Base-by-base conservation (phyloP, 441 rosid species). In the Erodium trifolium region DNA sequence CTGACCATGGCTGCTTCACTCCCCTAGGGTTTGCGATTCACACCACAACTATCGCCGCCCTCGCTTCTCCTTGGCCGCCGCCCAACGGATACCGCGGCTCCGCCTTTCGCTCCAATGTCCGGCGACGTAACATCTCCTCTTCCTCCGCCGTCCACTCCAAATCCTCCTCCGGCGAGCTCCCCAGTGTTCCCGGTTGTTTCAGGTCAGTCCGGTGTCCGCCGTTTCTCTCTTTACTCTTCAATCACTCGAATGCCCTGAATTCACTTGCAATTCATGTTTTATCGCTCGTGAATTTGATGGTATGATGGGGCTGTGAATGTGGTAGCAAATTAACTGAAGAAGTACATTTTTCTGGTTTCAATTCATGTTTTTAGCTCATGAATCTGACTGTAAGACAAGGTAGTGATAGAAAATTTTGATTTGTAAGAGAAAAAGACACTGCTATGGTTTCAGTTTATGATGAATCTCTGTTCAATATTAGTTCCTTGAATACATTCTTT, bases 21-120 rank as follows among this genome's bases (percentile, higher is more conserved):
- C 73, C 76, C 55, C 73, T 79, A 14, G 82, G 87, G 4, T 78
- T 82, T 63, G 84, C 85, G 77, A 79, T 79, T 70, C 79, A 77
- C 71, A 66, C 77, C 49, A 34, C 78, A 67, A 74, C 76, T 68
- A 77, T 82, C 65, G 63, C 75, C 10, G 80, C 68, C 72, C 77
- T 81, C 35, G 81, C 96, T 17, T 57, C 31, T 57, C 63, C 63
- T 8, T 19, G 29, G 63, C 27, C 59, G 59, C 59, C 63, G 63
- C 31, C 63, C 3, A 0, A 34, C 5, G 37, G 37, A 34, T 34
- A 34, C 37, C 63, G 63, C 23, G 63, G 11, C 63, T 2, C 63
- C 63, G 63, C 17, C 27, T 8, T 16, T 16, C 63, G 63, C 63
- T 10, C 8, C 63, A 5, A 16, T 17, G 7, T 14, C 19, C 60